Base-by-base conservation (phyloP, 1,284 basidiomycete species). In the Cryptococcus amylolentus region DNA sequence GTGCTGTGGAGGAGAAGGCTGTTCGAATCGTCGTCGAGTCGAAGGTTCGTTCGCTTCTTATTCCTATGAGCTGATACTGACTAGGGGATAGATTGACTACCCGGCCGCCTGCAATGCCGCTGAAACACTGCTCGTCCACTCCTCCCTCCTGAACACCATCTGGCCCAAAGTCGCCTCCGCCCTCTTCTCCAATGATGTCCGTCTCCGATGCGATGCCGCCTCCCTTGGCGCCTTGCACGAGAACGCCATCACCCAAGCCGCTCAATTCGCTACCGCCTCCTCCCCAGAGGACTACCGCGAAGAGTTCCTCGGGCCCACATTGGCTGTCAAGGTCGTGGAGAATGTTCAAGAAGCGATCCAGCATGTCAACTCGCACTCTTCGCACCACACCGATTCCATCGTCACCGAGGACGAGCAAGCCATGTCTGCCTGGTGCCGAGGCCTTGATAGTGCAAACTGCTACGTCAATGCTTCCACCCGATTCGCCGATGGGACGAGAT, bases 401-500 rank as follows among this genome's bases (percentile, higher is more conserved):
- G 83, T 98, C 43, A 92, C 93, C n/a, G 89, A 95, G 73, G 82
- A 84, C 51, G 81, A 84, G 13, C 58, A 67, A 1, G 79, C 84
- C 44, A 89, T 88, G 39, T 82, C 84, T 20, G 80, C 80, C 26
- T 99, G 98, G 80, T 89, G 88, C 67, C 82, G 87, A 23, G 89
- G 89, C 2, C 86, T 98, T 27, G 92, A 95, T 75, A 89, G 87
- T 2, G 90, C 96, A 2, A 93, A 94, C 51, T 91, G 91, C 8
- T 98, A 89, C 69, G 84, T 97, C 62, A 99, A 99, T 68, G 91
- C 93, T 3, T 90, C 87, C 62, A 96, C 96, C 8, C 84, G 96
- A 47, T 98, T 99, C 70, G 89, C 94, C 0, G 96, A 99, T 76
- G 96, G 96, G 1, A 98, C 95, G 78, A 80, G 96, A 55, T 99